Percentiles rank a stretch among this genome's conserved stretches.
Conservation (phyloP, 23 red algal species). For the Pyropia yezoensis region DNA sequence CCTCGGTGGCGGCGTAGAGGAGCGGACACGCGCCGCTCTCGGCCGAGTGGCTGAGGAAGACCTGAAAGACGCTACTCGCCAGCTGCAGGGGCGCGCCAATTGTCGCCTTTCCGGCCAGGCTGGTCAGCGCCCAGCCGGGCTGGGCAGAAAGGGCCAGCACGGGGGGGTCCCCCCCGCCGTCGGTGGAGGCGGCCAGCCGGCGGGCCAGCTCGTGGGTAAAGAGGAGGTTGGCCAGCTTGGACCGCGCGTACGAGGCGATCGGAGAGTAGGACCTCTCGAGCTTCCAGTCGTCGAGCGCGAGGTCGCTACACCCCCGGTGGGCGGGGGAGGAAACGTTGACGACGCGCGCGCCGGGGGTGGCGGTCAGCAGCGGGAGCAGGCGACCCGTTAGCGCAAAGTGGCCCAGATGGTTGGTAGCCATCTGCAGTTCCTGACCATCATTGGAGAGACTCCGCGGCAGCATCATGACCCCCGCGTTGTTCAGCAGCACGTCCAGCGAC, state of each 20-base stretch:
- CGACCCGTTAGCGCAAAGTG: constrained; percentile 16
- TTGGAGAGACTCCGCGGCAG: neutral
- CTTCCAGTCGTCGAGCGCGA: constrained; percentile 4
- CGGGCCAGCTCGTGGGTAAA: constrained; percentile 16
- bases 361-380: constrained; percentile 2
- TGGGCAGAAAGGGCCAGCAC: too few species aligned
- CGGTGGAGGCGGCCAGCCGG: neutral
- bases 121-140: too few species aligned
- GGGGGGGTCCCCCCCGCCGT: too few species aligned
- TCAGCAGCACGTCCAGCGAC: constrained; percentile 18
- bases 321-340: constrained; percentile 14
- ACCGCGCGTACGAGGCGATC: constrained; percentile 9
- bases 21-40: too few species aligned
- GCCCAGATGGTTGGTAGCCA: constrained; percentile 32
- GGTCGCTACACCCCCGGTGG: neutral
- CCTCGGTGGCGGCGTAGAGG: too few species aligned
- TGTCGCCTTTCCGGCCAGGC: too few species aligned
- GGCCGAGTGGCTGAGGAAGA: too few species aligned
- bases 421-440: constrained; percentile 16
- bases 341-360: constrained; percentile 16
- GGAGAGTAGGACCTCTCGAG: constrained; percentile 6
- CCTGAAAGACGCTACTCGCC: too few species aligned
- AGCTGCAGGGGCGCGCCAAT: too few species aligned
- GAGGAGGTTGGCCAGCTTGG: constrained; percentile 27
- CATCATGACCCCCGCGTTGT: constrained; percentile 36